phyloP scores from a whole-genome alignment of 2,329 filamentous ascomycete genomes.

The Aspergillus sp. region DNA sequence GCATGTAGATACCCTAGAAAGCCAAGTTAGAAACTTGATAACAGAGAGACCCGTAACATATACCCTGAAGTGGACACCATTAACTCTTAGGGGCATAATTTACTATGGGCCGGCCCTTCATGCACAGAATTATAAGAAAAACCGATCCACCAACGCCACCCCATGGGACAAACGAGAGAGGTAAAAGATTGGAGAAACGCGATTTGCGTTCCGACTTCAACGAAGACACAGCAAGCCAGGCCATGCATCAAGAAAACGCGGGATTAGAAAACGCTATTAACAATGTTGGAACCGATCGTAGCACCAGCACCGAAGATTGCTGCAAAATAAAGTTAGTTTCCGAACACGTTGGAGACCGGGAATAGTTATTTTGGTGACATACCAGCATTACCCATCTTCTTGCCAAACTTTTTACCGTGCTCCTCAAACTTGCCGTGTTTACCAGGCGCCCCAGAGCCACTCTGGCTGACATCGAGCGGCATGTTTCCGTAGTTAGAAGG shows the following conservation, averaged over 20 bases:
- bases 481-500: conserved; percentile 57
- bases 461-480: conserved; percentile 72
- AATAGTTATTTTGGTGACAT: conserved; percentile 23
- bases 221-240: not conserved
- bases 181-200: conserved; percentile 3
- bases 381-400: conserved; percentile 78
- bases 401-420: conserved; percentile 91
- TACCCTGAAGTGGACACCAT: not conserved
- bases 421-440: conserved; percentile 65
- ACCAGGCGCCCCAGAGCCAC: conserved; percentile 43
- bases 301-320: conserved; percentile 93
- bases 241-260: not conserved
- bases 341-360: not conserved
- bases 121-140: conserved; percentile 12
- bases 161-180: conserved; percentile 21
- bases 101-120: not conserved
- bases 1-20: conserved; percentile 6
- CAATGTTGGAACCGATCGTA: conserved; percentile 83
- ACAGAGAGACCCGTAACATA: not conserved
- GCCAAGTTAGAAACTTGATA: conserved; percentile 1
- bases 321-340: conserved; percentile 36
- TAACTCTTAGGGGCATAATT: conserved; percentile 1
- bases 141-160: conserved; percentile 34
- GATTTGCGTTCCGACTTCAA: conserved; percentile 2
- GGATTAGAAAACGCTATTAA: conserved; percentile 81